Base-by-base conservation (phyloP, 495 filamentous ascomycete species). In the Xylaria intraflava region DNA sequence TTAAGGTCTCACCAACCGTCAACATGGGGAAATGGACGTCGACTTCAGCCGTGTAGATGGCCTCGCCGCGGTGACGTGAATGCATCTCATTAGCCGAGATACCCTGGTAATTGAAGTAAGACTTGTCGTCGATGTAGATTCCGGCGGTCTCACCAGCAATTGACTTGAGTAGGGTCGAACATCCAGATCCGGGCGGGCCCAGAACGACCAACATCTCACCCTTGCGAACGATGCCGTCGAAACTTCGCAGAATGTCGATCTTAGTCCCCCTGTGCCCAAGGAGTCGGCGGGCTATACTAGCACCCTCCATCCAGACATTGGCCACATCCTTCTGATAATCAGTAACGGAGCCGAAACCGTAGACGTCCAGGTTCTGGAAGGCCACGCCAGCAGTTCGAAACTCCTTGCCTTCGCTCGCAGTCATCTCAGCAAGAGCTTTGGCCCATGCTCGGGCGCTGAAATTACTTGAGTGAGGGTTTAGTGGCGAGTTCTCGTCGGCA, bases 21-120 rank as follows among this genome's bases (percentile, higher is more conserved):
- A 93, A 70, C 67, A 86, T 81, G n/a, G 89, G 88, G 62, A 90
- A 90, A 69, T 92, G 87, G 2, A 87, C 79, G 61, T 94, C 89
- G 12, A 81, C 79, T 67, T 91, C 89, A 27, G 87, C 85, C 38
- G 84, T 86, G 63, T 90, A 90, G 62, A 91, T 89, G 61, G 81
- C 84, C 67, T 91, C 87, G 48, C 88, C 88, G 33, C 85, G 82
- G 55, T 88, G 88, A 19, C 78, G 73, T 11, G 69, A 77, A 55
- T 85, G 81, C 81, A 89, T 86, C 55, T 74, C 75, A 64, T 83
- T 70, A 58, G 76, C 69, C 1, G 74, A 64, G 62, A 83, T 76
- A 11, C 80, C 87, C 61, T 90, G 84, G 56, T 90, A 90, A 65
- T 91, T 88, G 54, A 90, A 83, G 45, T 86, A 77, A 0, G 83